A percentile compares a stretch with the other conserved stretches of the same genome.
phyloP scores from a whole-genome alignment of 2,329 filamentous ascomycete species.

The Pseudogymnoascus sp. region DNA sequence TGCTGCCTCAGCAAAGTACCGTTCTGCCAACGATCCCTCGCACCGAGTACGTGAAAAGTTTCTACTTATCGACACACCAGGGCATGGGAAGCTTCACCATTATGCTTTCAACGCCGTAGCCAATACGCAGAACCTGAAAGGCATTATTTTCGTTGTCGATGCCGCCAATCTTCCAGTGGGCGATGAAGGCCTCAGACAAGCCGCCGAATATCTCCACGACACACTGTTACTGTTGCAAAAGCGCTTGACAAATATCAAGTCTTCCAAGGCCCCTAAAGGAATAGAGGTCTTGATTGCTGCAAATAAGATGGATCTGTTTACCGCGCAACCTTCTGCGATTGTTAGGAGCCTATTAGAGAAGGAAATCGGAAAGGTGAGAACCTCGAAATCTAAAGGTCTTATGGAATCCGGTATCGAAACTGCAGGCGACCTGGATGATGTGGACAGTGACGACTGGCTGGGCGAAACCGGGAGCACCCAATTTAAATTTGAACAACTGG shows the following conservation, averaged over 20 bases:
- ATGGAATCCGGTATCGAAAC: conserved; percentile 70
- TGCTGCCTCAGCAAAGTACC: conserved; percentile 52
- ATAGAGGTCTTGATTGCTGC: conserved; percentile 77
- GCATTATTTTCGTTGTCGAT: conserved; percentile 83
- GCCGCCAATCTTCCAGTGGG: conserved; percentile 55
- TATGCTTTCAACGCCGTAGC: conserved; percentile 49
- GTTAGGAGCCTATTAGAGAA: conserved; percentile 68
- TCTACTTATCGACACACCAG: conserved; percentile 78
- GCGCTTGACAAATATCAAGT: conserved; percentile 48
- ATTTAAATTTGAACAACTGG: conserved; percentile 75
- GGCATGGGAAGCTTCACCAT: conserved; percentile 85
- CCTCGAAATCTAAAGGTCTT: conserved; percentile 69
- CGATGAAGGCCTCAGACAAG: conserved; percentile 54
- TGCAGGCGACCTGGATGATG: conserved; percentile 46
- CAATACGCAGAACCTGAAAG: conserved; percentile 46
- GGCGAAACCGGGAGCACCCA: conserved; percentile 69
- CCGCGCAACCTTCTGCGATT: conserved; percentile 69
- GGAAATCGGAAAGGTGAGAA: conserved; percentile 71
- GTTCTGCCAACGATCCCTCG: conserved; percentile 56
- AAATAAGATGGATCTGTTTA: conserved; percentile 95
- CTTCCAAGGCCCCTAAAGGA: conserved; percentile 46
- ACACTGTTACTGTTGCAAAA: conserved; percentile 76
- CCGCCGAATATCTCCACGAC: conserved; percentile 82
- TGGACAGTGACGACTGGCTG: conserved; percentile 76
- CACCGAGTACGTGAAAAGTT: conserved; percentile 55